Evolutionary conservation across 192 early-diverging fungal genomes (phyloP), one percentile per base, ranked within the genome.

Genomic region (Linnemannia schmuckeri): DNA sequence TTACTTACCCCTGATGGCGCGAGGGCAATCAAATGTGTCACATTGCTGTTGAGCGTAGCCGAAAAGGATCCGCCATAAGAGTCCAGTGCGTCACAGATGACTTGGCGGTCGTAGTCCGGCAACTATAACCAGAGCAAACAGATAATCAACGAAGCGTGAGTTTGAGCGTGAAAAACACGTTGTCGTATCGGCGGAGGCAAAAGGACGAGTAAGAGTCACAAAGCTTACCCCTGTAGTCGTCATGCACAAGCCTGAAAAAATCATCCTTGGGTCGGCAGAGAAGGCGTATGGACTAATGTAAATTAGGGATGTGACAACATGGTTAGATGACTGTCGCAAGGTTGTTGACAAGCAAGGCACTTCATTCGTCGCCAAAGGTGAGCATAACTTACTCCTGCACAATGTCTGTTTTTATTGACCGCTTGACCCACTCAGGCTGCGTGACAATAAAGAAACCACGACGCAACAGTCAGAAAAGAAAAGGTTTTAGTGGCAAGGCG

Each of bases 211-310:
- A 3, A 66, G 3, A 0, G 4, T 54, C 4, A 1, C 24, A 1
- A 10, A 15, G 49, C 85, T 41, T 70, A 81, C 85, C 3, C 78
- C 79, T 70, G 85, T 81, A 2, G 85, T 76, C 27, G 85, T 68
- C n/a, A 87, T n/a, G 4, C 81, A 66, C 1, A 81, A n/a, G 9
- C 85, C 85, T 12, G 85, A 87, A 44, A 87, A 87, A 40, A 87
- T 81, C 79, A 81, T 77, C 42, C 46, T 30, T 44, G 85, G 85
- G 18, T 87, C 80, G 10, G 79, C 79, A 9, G 85, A 87, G 52
- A 78, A 87, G 15, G 52, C 41, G 8, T 73, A 22, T 4, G 79
- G 79, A 30, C 79, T 87, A 74, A 8, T 22, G 24, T 22, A 33
- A n/a, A 54, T 55, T 7, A 49, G 20, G 52, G 42, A 30, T 30